A percentile compares a stretch with the other conserved stretches of the same genome.
These are phyloP conservation scores for Macroventuria anomochaeta DNA, from an alignment of 2,329 filamentous ascomycete species.

Conservation along the genomic window DNA sequence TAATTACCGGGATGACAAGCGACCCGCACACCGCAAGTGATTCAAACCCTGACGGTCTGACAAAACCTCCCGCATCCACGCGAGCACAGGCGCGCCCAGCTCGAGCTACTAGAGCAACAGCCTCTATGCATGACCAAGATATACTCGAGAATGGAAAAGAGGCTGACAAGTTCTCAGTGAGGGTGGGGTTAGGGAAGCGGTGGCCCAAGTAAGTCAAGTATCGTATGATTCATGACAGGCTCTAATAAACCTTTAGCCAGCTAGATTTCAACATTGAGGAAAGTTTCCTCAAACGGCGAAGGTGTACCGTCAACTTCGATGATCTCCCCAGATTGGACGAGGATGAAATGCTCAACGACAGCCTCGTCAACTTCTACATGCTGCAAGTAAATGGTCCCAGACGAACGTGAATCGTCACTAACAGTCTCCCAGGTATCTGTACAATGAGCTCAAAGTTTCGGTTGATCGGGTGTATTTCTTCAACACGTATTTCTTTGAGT, in stretches of 20 bases:
- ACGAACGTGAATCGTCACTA: not conserved
- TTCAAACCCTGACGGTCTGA: not conserved
- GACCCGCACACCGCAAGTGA: not conserved
- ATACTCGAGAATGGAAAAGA: constrained; percentile 12
- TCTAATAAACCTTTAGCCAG: not conserved
- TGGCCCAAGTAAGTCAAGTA: constrained; percentile 34
- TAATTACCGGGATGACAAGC: not conserved
- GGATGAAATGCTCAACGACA: constrained; percentile 89
- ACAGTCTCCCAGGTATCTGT: constrained; percentile 31
- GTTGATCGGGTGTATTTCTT: constrained; percentile 80
- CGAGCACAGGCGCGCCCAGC: constrained; percentile 10
- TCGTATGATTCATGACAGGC: no score
- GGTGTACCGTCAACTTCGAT: constrained; percentile 63
- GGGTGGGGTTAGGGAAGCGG: constrained; percentile 32
- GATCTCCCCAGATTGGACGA: constrained; percentile 82
- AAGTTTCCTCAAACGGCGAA: constrained; percentile 5
- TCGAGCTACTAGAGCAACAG: constrained; percentile 19
- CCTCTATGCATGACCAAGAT: constrained; percentile 4
- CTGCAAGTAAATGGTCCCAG: constrained; percentile 50
- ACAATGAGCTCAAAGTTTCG: constrained; percentile 50
- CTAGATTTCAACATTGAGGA: not conserved
- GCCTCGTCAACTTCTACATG: constrained; percentile 86
- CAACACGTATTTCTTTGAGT: constrained; percentile 90
- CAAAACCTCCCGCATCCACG: not conserved
- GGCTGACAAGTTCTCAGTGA: constrained; percentile 24